Evolutionary conservation across 2,329 filamentous ascomycete species (phyloP), one percentile per base, ranked within the genome.

Genomic region (Diaporthe ilicicola): DNA sequence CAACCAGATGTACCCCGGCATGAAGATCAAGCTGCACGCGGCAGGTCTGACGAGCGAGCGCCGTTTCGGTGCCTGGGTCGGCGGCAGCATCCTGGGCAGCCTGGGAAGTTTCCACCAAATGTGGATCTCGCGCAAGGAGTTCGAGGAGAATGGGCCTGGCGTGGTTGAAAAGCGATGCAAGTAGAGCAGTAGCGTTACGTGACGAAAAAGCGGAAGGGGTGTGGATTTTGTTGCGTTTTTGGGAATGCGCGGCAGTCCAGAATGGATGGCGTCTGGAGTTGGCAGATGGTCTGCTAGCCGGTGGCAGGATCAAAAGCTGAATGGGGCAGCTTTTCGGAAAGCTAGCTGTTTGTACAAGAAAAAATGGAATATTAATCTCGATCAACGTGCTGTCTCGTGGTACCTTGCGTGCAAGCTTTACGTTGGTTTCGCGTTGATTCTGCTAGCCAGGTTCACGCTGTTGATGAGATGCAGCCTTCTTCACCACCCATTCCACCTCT

Each of bases 51-150:
- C 93, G 0, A 93, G 92, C 46, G 97, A 99, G 86, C 86, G 97
- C 67, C 92, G 94, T 75, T 98, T 97, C 81, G 95, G 94, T 27
- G 91, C 93, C 62, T 99, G 96, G 95, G 94, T 99, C 75, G 96
- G 97, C 56, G 96, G 96, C 55, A 98, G 94, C 82, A 98, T 99
- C 76, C 85, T 99, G 75, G 95, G 94, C 8, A 98, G 95, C 82
- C 82, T 99, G 83, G 97, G 97, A 12, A 97, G 95, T 17, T 99
- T 99, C 84, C 96, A 99, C 84, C 96, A 99, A 85, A 95, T 99
- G 93, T 99, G 96, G 96, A 97, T 99, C 76, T 95, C 92, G 29
- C 94, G 91, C 82, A 97, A 97, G 86, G 96, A 99, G 85, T 98
- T 98, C 77, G 94, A 98, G 74, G 97, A 99, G 86, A 95, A 97